Conservation (phyloP, 306 rosid species). For the Inga laurina region DNA sequence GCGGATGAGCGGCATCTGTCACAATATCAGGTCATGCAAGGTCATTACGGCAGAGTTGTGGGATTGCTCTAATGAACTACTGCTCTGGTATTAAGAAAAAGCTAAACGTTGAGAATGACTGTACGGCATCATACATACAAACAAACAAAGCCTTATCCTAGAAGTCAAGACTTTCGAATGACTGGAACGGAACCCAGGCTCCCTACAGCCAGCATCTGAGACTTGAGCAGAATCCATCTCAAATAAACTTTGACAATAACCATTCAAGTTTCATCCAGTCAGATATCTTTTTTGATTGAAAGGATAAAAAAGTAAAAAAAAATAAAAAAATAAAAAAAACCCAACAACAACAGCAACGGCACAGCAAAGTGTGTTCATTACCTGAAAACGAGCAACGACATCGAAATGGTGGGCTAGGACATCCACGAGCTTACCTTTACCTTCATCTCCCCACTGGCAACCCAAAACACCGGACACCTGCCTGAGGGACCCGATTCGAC, state of each 20-base stretch:
- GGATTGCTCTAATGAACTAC: neutral
- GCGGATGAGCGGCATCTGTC: neutral
- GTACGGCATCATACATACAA: neutral
- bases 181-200: neutral
- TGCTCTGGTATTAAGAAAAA: neutral
- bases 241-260: conserved; percentile 10
- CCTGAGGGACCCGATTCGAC: conserved; percentile 69
- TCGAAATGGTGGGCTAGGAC: conserved; percentile 87
- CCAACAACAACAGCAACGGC: neutral
- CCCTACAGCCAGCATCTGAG: neutral
- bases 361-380: conserved; percentile 21
- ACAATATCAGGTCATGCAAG: neutral
- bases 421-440: conserved; percentile 93
- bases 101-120: neutral
- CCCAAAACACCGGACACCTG: conserved; percentile 92
- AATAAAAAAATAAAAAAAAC: no score
- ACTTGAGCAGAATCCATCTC: conserved; percentile 12
- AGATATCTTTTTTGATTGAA: neutral
- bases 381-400: conserved; percentile 97
- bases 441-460: conserved; percentile 98
- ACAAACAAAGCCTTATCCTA: neutral
- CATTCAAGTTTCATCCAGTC: neutral
- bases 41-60: neutral
- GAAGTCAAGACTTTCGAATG: neutral
- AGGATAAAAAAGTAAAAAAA: no score